Conservation (phyloP, 192 early-diverging fungal species). For the Cladochytrium replicatum region DNA sequence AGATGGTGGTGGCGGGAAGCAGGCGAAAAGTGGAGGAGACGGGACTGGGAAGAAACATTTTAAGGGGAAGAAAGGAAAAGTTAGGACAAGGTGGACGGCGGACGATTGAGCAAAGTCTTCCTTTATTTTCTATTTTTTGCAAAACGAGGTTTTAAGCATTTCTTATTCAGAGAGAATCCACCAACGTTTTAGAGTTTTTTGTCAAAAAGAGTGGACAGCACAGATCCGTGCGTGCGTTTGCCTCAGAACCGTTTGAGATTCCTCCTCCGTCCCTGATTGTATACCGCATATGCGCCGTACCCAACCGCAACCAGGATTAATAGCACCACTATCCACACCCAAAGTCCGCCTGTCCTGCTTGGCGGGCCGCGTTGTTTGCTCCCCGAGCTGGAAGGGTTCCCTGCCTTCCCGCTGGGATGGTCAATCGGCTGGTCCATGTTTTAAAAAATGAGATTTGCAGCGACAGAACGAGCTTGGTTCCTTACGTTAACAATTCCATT, state of each 20-base stretch:
- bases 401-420: neutral
- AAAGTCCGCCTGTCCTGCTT: conserved; percentile 1
- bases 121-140: too few species aligned
- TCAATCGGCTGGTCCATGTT: neutral
- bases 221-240: conserved; percentile 11
- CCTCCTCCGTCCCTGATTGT: conserved; percentile 23
- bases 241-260: conserved; percentile 42
- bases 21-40: too few species aligned
- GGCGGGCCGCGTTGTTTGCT: neutral
- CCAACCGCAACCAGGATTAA: conserved; percentile 15
- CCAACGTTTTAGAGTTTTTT: conserved; percentile 42
- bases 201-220: conserved; percentile 27
- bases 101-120: too few species aligned
- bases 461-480: neutral
- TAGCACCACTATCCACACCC: conserved; percentile 12
- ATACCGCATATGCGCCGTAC: conserved; percentile 17
- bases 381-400: neutral
- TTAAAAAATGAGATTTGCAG: neutral
- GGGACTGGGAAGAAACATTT: too few species aligned
- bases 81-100: too few species aligned
- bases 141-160: too few species aligned
- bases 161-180: too few species aligned
- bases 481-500: conserved; percentile 30
- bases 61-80: too few species aligned
- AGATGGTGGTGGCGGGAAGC: too few species aligned